Evolutionary conservation across 2,329 filamentous ascomycete genomes (phyloP), one percentile per base, ranked within the genome.

Genomic region (Scedosporium aurantiacum): DNA sequence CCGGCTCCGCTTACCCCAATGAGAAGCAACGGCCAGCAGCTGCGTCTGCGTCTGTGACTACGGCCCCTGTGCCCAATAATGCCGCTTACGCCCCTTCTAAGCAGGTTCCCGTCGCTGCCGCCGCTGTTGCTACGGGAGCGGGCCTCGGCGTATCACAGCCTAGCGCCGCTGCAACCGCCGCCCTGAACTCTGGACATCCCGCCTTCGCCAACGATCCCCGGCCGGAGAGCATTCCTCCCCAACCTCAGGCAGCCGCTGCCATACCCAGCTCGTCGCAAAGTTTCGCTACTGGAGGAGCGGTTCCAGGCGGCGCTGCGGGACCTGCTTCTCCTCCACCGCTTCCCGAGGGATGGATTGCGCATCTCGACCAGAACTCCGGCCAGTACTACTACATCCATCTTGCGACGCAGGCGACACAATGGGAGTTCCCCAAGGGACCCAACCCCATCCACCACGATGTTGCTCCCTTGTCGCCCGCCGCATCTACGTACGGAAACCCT

Each of bases 351-450:
- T 99, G 94, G 94, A 97, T 99, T 69, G 91, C 94, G 21, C 94
- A 97, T 72, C 80, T 97, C 4, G 94, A 99, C 71, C 89, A 91
- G 66, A 96, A 89, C 70, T 97, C 93, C 2, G 94, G 94, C 1
- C 93, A 97, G 70, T 99, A 97, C 74, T 99, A 99, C 73, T 99
- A 99, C 70, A 99, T 99, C 63, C 94, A 99, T 72, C 81, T 99
- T 32, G 89, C 92, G 1, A 92, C 90, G 0, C 94, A 97, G 71
- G 91, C 92, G 2, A 99, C 94, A 0, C 94, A 99, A 71, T 99
- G 94, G 94, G 94, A 99, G 70, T 97, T 97, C 67, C 94, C 94
- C 28, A 97, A 97, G 75, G 93, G 93, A 0, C 92, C 92, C 0
- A 96, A 91, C 25, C 93, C 93, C 1, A 80, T 97, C 60, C 89